Percentiles rank a stretch among this genome's conserved stretches.
These are phyloP conservation scores for Blastomyces gilchristii DNA, from an alignment of 2,329 filamentous ascomycete species.

Conservation along the genomic window DNA sequence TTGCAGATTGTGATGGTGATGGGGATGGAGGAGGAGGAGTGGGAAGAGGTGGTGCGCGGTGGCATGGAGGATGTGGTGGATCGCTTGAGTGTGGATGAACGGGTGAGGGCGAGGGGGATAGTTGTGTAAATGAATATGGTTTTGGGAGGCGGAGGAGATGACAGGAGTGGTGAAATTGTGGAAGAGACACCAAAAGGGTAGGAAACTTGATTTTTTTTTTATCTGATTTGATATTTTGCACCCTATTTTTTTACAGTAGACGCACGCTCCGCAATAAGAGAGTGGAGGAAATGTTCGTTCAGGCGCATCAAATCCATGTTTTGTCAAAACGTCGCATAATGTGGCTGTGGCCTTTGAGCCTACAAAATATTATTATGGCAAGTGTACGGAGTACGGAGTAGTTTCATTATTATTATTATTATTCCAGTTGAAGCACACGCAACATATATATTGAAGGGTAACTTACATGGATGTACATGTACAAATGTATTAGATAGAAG, in stretches of 20 bases:
- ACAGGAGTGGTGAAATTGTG: not conserved
- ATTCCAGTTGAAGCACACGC: not conserved
- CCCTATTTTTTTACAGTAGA: not conserved
- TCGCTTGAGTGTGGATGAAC: constrained; percentile 62
- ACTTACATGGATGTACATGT: too few relatives aligned
- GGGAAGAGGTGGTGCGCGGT: constrained; percentile 60
- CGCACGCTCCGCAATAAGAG: not conserved
- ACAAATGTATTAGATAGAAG: too few relatives aligned
- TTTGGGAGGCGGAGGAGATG: not conserved
- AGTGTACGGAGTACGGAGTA: not conserved
- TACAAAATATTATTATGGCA: not conserved
- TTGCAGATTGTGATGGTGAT: constrained; percentile 75
- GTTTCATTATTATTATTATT: too few relatives aligned
- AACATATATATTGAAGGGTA: not conserved
- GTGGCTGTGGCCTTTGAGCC: not conserved
- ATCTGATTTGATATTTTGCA: not conserved
- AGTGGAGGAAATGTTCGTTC: not conserved
- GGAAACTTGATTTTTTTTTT: not conserved
- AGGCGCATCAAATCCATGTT: not conserved
- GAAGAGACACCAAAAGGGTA: not conserved
- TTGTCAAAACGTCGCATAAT: not conserved
- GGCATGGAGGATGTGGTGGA: constrained; percentile 47
- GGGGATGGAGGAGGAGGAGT: constrained; percentile 94
- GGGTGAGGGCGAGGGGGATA: constrained; percentile 59
- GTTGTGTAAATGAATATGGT: constrained; percentile 30